Evolutionary conservation across 2,329 filamentous ascomycete genomes (phyloP).

Genomic region (Alternaria arbusti): DNA sequence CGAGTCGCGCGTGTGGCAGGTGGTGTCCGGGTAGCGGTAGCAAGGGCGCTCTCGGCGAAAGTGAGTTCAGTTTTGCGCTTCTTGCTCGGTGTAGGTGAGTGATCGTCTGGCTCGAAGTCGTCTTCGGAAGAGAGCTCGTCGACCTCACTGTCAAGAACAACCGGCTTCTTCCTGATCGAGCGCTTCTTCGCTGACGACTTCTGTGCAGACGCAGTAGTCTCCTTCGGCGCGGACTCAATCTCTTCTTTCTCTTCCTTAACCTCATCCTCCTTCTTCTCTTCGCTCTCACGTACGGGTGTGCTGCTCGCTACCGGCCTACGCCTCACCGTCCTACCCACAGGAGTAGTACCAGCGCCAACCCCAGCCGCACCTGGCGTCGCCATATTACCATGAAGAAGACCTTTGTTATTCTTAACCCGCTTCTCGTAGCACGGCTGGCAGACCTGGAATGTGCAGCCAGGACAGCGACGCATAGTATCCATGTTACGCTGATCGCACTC

Average conservation of each 20-base stretch:
- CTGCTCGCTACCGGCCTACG: conserved; percentile 1
- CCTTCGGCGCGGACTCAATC: background rate
- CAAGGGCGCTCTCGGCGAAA: conserved; percentile 12
- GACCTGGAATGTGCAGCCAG: conserved; percentile 44
- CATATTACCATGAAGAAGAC: conserved; percentile 34
- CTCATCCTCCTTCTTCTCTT: background rate
- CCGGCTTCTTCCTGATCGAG: background rate
- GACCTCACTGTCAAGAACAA: background rate
- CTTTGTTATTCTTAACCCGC: conserved; percentile 13
- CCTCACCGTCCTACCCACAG: background rate
- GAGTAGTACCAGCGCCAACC: background rate
- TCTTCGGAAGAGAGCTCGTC: conserved; percentile 9
- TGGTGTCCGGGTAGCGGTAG: background rate
- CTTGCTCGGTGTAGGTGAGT: conserved; percentile 16
- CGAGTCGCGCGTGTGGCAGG: conserved; percentile 3
- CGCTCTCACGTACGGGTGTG: background rate
- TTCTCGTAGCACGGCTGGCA: conserved; percentile 36
- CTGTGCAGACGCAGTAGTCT: background rate
- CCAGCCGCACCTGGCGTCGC: background rate
- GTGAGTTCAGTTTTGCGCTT: conserved; percentile 10
- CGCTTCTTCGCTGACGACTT: conserved; percentile 9
- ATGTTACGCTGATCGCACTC: conserved; percentile 44
- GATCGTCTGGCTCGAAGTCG: conserved; percentile 9
- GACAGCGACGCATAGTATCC: conserved; percentile 40
- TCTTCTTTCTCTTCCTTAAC: background rate